Evolutionary conservation across 2,329 filamentous ascomycete genomes (phyloP).

Genomic region (Monascus ruber): DNA sequence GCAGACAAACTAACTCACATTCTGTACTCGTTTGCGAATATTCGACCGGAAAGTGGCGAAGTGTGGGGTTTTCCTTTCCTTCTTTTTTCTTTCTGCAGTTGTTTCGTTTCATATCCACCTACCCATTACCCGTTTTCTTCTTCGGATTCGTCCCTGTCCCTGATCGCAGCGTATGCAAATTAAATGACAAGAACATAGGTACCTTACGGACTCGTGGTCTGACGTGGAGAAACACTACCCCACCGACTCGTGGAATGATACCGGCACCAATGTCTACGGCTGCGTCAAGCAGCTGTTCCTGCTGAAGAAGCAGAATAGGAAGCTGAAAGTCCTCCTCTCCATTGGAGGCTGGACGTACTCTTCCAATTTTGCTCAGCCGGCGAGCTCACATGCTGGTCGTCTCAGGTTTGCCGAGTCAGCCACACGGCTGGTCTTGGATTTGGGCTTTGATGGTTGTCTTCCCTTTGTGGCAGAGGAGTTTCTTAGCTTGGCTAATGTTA

Average conservation of each 20-base stretch:
- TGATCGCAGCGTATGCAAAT: slow-evolving; percentile 2
- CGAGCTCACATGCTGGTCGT: slow-evolving; percentile 51
- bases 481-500: not conserved
- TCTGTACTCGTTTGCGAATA: slow-evolving; percentile 81
- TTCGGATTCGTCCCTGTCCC: too few species aligned
- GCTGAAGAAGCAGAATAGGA: slow-evolving; percentile 63
- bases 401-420: slow-evolving; percentile 57
- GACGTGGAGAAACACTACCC: slow-evolving; percentile 60
- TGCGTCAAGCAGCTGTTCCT: slow-evolving; percentile 65
- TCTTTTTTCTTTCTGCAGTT: not conserved
- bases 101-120: too few species aligned
- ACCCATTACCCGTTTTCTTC: too few species aligned
- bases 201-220: slow-evolving; percentile 55
- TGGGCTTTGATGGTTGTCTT: slow-evolving; percentile 53
- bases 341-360: slow-evolving; percentile 76
- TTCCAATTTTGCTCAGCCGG: slow-evolving; percentile 62
- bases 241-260: slow-evolving; percentile 55
- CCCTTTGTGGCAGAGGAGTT: slow-evolving; percentile 1
- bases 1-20: slow-evolving; percentile 73
- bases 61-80: slow-evolving; percentile 41
- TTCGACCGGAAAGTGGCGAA: slow-evolving; percentile 65
- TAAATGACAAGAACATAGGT: slow-evolving; percentile 13
- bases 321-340: slow-evolving; percentile 68
- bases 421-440: slow-evolving; percentile 63
- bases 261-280: slow-evolving; percentile 63